These are phyloP conservation scores for Perilla frutescens DNA, from an alignment of 257 asterid species.

Conservation along the genomic window DNA sequence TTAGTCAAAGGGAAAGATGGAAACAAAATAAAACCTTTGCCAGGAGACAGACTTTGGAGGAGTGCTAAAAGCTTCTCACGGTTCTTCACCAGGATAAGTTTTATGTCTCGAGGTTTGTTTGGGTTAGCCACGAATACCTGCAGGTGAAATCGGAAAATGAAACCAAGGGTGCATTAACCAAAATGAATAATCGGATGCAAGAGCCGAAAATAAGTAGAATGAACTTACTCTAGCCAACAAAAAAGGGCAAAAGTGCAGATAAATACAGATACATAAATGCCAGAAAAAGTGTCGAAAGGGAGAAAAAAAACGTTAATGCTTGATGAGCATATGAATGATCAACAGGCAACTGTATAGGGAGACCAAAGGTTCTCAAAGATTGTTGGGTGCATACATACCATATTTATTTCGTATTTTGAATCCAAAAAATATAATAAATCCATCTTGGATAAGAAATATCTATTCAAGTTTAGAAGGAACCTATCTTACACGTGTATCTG, in stretches of 20 bases:
- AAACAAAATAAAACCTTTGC: conserved; percentile 64
- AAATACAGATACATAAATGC: not conserved
- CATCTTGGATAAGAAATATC: not conserved
- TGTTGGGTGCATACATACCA: not conserved
- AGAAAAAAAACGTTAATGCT: not conserved
- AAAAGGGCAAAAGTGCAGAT: conserved; percentile 16
- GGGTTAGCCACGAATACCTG: conserved; percentile 99
- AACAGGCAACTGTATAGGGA: not conserved
- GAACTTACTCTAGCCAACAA: conserved; percentile 6
- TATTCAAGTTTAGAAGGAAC: conserved; percentile 5
- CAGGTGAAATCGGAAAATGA: conserved; percentile 18
- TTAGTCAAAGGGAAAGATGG: not conserved
- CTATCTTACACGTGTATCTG: conserved; percentile 18
- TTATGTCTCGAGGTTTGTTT: conserved; percentile 87
- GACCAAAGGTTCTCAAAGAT: not conserved
- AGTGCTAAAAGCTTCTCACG: conserved; percentile 74
- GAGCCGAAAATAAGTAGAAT: conserved; percentile 21
- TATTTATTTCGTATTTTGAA: not conserved
- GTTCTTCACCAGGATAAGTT: conserved; percentile 84
- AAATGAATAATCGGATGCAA: conserved; percentile 19
- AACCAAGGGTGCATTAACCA: conserved; percentile 26
- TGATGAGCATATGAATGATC: not conserved
- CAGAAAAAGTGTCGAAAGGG: not conserved
- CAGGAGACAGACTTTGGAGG: conserved; percentile 74
- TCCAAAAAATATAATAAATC: not conserved